Evolutionary conservation across 148 eudicot genomes (phyloP), one percentile per base, ranked within the genome.

Genomic region (Dianthus caryophyllus): DNA sequence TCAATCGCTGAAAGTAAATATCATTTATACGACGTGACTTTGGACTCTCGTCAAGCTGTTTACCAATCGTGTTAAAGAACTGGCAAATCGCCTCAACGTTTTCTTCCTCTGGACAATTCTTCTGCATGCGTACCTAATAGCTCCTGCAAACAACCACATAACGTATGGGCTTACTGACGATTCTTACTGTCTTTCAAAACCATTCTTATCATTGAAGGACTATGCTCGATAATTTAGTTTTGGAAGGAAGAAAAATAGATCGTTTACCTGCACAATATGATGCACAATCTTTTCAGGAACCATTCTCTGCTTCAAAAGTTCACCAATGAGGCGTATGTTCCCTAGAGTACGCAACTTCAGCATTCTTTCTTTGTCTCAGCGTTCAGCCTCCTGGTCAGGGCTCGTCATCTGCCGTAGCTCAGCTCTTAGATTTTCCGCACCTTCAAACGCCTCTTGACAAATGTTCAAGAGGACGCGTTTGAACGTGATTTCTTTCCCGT

Each of bases 391-490:
- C 73, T 90, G 99, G 17, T 83, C 93, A 59, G 91, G 97, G 74
- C 83, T 79, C 73, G 81, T 79, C 96, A 95, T 80, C 84, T 83
- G 87, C 73, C 85, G 75, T 14, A 76, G 67, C 77, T 90, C 99
- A 62, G 75, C 93, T 86, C 93, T 82, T 57, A 90, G 71, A 22
- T 82, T 72, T 67, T 84, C 96, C 49, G 89, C 90, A 64, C 97
- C 99, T 84, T 95, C 99, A 76, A 95, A 90, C 39, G 89, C 99
- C 80, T 88, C 99, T 71, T 95, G 99, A 73, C 99, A 95, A 61
- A 51, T 84, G 69, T 90, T 90, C 80, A 95, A 74, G 31, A 95
- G 93, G 50, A 86, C 78, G 67, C 99, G 86, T 84, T 90, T 95
- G 59, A 95, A 95, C 5, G 93, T 95, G 47, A 95, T 77, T 67